Conservation (phyloP, 139 green algal genomes). For the Monoraphidium neglectum region DNA sequence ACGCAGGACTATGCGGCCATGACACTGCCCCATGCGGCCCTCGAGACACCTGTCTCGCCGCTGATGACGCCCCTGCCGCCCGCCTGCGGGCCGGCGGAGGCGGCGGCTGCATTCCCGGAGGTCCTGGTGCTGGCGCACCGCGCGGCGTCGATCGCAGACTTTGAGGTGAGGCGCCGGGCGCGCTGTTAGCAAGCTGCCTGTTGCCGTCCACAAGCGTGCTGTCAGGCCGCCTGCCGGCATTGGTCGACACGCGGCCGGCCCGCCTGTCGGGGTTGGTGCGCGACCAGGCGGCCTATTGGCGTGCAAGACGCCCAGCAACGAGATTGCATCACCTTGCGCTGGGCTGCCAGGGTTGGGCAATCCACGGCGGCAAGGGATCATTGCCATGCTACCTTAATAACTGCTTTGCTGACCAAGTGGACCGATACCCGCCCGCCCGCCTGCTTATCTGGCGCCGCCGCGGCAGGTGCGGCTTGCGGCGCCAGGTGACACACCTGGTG, state of each 20-base stretch:
- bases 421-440: no score
- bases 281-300: no score
- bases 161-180: conserved; percentile 25
- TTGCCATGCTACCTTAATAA: no score
- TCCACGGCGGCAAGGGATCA: no score
- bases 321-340: no score
- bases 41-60: conserved; percentile 42
- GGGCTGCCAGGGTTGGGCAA: no score
- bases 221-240: conserved; percentile 1
- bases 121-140: conserved; percentile 31
- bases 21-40: conserved; percentile 53
- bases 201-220: neutral
- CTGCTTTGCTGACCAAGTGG: no score
- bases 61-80: conserved; percentile 43
- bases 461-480: conserved; percentile 21
- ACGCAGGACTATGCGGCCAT: conserved; percentile 54
- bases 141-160: conserved; percentile 7
- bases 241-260: no score
- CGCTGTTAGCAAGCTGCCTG: neutral
- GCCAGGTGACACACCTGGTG: conserved; percentile 22
- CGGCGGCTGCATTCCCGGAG: conserved; percentile 41
- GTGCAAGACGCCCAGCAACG: no score
- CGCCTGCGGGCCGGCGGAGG: neutral
- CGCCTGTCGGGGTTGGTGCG: no score
- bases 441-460: neutral